Evolutionary conservation across 2,329 filamentous ascomycete species (phyloP), one percentile per base, ranked within the genome.

Genomic region (Hypoxylon rubiginosum): DNA sequence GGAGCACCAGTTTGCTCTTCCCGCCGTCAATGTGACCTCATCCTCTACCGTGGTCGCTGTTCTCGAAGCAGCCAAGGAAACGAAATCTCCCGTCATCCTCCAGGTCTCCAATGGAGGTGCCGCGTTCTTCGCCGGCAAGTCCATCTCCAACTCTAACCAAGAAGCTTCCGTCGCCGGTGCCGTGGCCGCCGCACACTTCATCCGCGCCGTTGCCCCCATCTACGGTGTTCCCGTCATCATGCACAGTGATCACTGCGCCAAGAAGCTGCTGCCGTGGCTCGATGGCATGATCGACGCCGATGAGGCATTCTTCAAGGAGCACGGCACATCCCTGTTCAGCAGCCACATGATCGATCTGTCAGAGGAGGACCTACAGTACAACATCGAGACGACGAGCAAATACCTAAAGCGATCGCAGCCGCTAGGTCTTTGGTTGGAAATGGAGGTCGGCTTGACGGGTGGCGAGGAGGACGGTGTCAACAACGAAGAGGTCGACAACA

Each of bases 371-470:
- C 92, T 97, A 72, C 88, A 96, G 67, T 93, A 88, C 84, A 98
- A 99, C 89, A 91, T 99, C 77, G 81, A 91, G 79, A 97, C 93
- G 79, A 98, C 95, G 67, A 92, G 92, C 79, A 89, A 91, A 81
- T 97, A 99, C 87, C 89, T 98, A 71, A 91, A 97, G 90, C 92
- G 95, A 74, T 93, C 92, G 79, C 93, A 94, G 53, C 94, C 94
- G 75, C 93, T 97, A 93, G 97, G 97, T 88, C 94, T 97, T 84
- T 98, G 93, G 93, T 90, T 99, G 74, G 96, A 99, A 89, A 99
- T 98, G 95, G 91, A 94, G 84, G 93, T 97, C 72, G 93, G 92
- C 79, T 97, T 97, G 83, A 98, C 96, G 67, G 95, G 94, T 85
- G 94, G 94, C 83, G 94, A 97, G 86, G 94, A 97, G 83, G 94